Conservation (phyloP, 805 yeast genomes). For the Isabelozyma gotoi region DNA sequence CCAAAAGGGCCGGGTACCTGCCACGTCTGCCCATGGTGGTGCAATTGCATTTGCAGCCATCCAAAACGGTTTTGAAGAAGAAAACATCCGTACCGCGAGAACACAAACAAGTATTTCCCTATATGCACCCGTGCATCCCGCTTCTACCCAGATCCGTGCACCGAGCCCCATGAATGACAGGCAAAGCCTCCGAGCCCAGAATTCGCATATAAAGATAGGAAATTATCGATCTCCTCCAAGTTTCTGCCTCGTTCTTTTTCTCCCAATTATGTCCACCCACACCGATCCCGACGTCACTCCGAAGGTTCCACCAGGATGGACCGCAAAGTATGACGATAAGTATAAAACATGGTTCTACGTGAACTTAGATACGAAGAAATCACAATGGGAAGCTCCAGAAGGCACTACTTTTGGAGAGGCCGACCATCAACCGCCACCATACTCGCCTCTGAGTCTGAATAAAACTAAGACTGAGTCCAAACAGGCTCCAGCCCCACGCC, state of each 20-base stretch:
- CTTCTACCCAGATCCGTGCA: background rate
- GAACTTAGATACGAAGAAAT: slow-evolving; percentile 63
- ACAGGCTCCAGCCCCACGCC: background rate
- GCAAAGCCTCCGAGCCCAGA: background rate
- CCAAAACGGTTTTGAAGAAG: background rate
- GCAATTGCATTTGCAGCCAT: background rate
- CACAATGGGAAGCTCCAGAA: slow-evolving; percentile 89
- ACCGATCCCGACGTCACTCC: slow-evolving; percentile 42
- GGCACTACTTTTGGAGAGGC: slow-evolving; percentile 38
- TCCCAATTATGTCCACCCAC: background rate
- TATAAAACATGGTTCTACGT: slow-evolving; percentile 81
- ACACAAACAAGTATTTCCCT: background rate
- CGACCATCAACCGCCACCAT: slow-evolving; percentile 46
- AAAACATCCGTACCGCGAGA: background rate
- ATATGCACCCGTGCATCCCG: background rate
- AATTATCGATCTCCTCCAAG: background rate
- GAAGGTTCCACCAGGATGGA: slow-evolving; percentile 66
- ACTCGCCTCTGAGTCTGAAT: slow-evolving; percentile 15
- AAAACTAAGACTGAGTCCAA: slow-evolving; percentile 3
- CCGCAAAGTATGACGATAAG: slow-evolving; percentile 68
- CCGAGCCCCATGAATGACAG: background rate
- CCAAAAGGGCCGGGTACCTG: background rate
- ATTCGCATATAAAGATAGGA: background rate
- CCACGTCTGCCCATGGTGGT: background rate
- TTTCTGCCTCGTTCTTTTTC: background rate